Base-by-base conservation (phyloP, 192 early-diverging fungal genomes). In the Dimargaris cristalligena region DNA sequence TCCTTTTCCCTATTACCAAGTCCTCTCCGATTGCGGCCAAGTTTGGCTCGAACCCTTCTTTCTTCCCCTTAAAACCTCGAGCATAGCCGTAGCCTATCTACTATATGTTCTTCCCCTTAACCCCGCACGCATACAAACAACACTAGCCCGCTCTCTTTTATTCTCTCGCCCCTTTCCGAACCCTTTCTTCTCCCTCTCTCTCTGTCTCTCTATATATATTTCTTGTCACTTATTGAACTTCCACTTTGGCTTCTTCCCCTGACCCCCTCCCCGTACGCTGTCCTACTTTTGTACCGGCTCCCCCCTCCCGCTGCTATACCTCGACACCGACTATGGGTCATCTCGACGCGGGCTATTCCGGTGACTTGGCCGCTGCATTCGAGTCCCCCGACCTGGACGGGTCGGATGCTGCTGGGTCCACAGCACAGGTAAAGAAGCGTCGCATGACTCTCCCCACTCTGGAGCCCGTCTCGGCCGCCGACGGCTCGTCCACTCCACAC, bases 321-420 rank as follows among this genome's bases (percentile, higher is more conserved):
- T 41, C n/a, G n/a, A n/a, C n/a, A 41, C 38, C 38, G 38, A n/a
- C n/a, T 41, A 48, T 48, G 47, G 47, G 47, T 25, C 47, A 48
- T n/a, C 47, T 48, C 20, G 47, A 48, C 6, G 23, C 47, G 10
- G 23, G 4, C 47, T 14, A 22, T 25, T 6, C 10, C 4, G 23
- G 20, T 14, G 47, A 48, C 4, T 48, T 6, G 20, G 20, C 47
- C 23, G 6, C n/a, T 14, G 47, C 47, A 22, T n/a, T 48, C 23
- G 47, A 48, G 4, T n/a, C 47, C 4, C 6, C 47, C 47, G 6
- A 6, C 6, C 47, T 48, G 23, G 47, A 4, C 20, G 4, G 13
- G 13, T 6, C 13, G 9, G 6, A 4, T 22, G 47, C 13, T 6
- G n/a, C 47, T 14, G 4, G 4, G 23, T 4, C 47, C 22, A 48